Evolutionary conservation across 179 eudicot genomes (phyloP).

Genomic region (Nepenthes alata): DNA sequence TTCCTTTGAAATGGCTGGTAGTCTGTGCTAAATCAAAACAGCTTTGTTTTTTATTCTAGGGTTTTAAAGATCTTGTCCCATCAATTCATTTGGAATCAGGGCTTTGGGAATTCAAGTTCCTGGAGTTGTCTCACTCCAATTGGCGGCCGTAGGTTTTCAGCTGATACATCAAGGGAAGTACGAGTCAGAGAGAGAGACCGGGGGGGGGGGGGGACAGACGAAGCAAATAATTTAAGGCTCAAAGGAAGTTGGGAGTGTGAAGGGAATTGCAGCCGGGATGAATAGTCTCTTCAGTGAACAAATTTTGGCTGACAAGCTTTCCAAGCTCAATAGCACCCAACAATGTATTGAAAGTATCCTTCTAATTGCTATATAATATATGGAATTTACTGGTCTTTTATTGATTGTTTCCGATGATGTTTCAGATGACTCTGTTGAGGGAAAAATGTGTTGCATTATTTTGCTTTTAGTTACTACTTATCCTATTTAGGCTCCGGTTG

Average conservation of each 20-base stretch:
- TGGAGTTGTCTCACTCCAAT: too few relatives aligned
- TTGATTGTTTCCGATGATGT: background rate
- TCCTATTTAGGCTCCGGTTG: background rate
- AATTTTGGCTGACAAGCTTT: slow-evolving; percentile 86
- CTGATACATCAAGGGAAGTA: too few relatives aligned
- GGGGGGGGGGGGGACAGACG: too few relatives aligned
- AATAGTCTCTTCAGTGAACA: slow-evolving; percentile 79
- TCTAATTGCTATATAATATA: background rate
- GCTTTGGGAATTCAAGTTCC: too few relatives aligned
- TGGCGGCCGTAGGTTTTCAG: too few relatives aligned
- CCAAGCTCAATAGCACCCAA: slow-evolving; percentile 86
- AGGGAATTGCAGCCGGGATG: slow-evolving; percentile 32
- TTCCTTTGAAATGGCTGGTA: too few relatives aligned
- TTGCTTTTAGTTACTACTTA: background rate
- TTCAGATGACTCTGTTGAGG: background rate
- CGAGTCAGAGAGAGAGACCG: too few relatives aligned
- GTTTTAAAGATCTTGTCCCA: too few relatives aligned
- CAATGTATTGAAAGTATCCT: slow-evolving; percentile 99
- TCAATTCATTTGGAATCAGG: too few relatives aligned
- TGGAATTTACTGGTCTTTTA: background rate
- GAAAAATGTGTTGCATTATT: background rate
- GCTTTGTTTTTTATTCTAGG: too few relatives aligned
- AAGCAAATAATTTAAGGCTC: too few relatives aligned
- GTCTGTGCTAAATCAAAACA: too few relatives aligned
- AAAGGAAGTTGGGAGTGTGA: background rate